Conservation (phyloP, 495 filamentous ascomycete genomes). For the Neurospora sp. region DNA sequence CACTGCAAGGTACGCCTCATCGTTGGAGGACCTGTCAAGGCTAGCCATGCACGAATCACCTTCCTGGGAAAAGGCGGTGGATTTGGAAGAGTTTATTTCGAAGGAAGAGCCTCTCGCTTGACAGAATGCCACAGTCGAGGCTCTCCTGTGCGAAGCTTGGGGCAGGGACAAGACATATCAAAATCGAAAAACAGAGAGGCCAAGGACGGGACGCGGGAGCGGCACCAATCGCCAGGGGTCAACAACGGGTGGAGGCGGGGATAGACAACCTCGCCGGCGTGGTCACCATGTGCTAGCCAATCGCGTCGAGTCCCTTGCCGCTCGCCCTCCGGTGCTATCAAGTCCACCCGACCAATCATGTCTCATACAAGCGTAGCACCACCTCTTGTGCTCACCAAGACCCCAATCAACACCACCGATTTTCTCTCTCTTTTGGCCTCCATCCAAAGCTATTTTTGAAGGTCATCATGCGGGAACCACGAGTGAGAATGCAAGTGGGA, state of each 20-base stretch:
- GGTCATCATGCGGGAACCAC: slow-evolving; percentile 25
- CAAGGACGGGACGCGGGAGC: not conserved
- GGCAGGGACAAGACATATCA: not conserved
- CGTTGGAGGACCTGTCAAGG: not conserved
- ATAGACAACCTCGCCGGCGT: not conserved
- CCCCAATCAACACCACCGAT: not conserved
- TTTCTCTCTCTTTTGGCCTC: slow-evolving; percentile 5
- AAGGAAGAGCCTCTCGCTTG: not conserved
- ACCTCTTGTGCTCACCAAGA: not conserved
- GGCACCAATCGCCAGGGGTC: not conserved
- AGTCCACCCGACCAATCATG: slow-evolving; percentile 14
- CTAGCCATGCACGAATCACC: not conserved
- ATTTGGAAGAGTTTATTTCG: not conserved
- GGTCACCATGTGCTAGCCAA: slow-evolving; percentile 14
- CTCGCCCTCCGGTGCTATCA: slow-evolving; percentile 9
- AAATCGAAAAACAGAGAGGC: not conserved
- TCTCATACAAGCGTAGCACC: not conserved
- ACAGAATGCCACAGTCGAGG: not conserved
- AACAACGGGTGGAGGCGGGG: not conserved
- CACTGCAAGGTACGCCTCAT: not conserved
- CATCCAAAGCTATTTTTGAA: slow-evolving; percentile 19
- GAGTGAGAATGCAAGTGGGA: slow-evolving; percentile 30
- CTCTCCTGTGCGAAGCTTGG: not conserved
- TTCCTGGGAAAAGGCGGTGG: not conserved
- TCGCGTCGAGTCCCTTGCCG: slow-evolving; percentile 13